Percentiles rank a stretch among this genome's conserved stretches.
phyloP scores from a whole-genome alignment of 192 early-diverging fungal genomes.

The Cetraspora pellucida region DNA sequence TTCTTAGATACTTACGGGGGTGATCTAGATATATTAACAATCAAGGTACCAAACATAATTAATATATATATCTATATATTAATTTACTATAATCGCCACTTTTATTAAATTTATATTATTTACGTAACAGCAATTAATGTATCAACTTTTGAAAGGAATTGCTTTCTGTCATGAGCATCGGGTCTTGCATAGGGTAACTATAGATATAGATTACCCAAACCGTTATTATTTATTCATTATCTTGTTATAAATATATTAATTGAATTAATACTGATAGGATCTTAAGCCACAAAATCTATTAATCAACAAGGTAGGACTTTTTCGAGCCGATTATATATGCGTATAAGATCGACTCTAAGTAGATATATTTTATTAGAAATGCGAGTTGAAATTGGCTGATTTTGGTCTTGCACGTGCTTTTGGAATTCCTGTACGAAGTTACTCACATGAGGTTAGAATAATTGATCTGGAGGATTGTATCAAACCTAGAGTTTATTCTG shows the following conservation, averaged over 20 bases:
- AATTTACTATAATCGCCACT: not conserved
- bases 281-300: slow-evolving; percentile 91
- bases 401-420: slow-evolving; percentile 97
- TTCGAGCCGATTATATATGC: too few species aligned
- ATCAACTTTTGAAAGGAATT: slow-evolving; percentile 94
- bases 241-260: not conserved
- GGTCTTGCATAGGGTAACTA: slow-evolving; percentile 84
- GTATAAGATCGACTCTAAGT: too few species aligned
- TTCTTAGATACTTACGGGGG: slow-evolving; percentile 89
- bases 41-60: slow-evolving; percentile 71
- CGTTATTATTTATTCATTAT: not conserved
- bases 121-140: slow-evolving; percentile 82
- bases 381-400: slow-evolving; percentile 84
- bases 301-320: slow-evolving; percentile 78
- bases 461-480: too few species aligned
- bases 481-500: not conserved
- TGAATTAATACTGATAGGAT: slow-evolving; percentile 51
- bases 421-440: slow-evolving; percentile 90
- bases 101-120: not conserved
- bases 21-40: slow-evolving; percentile 74
- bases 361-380: slow-evolving; percentile 43
- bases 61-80: not conserved
- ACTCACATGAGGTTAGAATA: slow-evolving; percentile 73
- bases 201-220: not conserved
- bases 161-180: slow-evolving; percentile 97